phyloP scores from a whole-genome alignment of 2,329 filamentous ascomycete species.

The Chaetomiaceae sp. region DNA sequence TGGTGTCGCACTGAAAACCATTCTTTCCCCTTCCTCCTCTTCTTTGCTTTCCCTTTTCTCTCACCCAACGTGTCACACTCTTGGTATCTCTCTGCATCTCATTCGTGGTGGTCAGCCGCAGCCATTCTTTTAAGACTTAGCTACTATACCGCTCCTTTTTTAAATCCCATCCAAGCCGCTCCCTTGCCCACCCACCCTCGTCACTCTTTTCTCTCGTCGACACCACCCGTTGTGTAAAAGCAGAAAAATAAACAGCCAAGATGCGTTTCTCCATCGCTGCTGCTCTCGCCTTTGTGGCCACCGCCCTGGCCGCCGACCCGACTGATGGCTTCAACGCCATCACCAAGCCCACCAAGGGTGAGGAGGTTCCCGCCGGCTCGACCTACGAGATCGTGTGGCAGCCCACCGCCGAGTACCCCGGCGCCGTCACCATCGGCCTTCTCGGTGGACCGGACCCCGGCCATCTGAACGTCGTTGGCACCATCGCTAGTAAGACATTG shows the following conservation, averaged over 20 bases:
- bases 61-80: conserved; percentile 4
- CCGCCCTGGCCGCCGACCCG: conserved; percentile 48
- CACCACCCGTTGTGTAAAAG: conserved; percentile 12
- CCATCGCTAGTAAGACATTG: conserved; percentile 47
- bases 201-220: conserved; percentile 12
- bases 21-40: neutral
- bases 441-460: conserved; percentile 45
- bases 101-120: conserved; percentile 23
- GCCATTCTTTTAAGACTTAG: conserved; percentile 6
- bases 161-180: conserved; percentile 12
- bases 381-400: conserved; percentile 50
- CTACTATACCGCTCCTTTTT: conserved; percentile 19
- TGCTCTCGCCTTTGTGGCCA: conserved; percentile 48
- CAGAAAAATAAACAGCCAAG: conserved; percentile 30
- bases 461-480: conserved; percentile 38
- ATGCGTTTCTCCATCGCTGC: conserved; percentile 51
- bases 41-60: conserved; percentile 11
- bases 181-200: conserved; percentile 5
- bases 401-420: conserved; percentile 36
- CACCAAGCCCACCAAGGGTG: conserved; percentile 40
- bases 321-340: conserved; percentile 53
- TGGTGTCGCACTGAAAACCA: conserved; percentile 14
- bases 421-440: conserved; percentile 48
- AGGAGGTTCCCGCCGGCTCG: conserved; percentile 45
- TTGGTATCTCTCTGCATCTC: neutral